Conservation (phyloP, 1,284 basidiomycete species). For the Ganoderma meredithae region DNA sequence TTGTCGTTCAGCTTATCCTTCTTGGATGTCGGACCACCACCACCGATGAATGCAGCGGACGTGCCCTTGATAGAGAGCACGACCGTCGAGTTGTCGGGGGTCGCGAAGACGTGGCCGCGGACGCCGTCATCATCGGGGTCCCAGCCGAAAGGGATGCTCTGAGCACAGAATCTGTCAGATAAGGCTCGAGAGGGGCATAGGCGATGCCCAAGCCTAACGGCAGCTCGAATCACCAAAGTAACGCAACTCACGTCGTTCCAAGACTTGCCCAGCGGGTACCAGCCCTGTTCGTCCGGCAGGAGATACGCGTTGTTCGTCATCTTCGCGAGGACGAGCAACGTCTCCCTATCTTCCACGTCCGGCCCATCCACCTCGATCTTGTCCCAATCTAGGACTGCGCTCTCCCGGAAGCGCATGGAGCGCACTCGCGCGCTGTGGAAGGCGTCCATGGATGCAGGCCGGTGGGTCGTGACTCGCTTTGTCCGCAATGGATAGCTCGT, state of each 20-base stretch:
- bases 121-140: constrained; percentile 88
- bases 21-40: constrained; percentile 85
- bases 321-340: constrained; percentile 87
- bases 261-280: constrained; percentile 77
- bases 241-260: constrained; percentile 68
- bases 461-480: constrained; percentile 49
- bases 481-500: constrained; percentile 48
- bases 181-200: not conserved
- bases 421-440: constrained; percentile 56
- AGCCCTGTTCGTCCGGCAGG: constrained; percentile 62
- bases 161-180: not conserved
- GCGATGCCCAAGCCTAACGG: not conserved
- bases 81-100: constrained; percentile 84
- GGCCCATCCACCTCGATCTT: constrained; percentile 67
- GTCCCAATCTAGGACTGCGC: constrained; percentile 61
- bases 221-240: not conserved
- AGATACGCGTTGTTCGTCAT: constrained; percentile 95
- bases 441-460: constrained; percentile 60
- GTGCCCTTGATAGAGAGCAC: constrained; percentile 96
- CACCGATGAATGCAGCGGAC: constrained; percentile 80
- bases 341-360: constrained; percentile 81
- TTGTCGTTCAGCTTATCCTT: constrained; percentile 98
- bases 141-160: constrained; percentile 94
- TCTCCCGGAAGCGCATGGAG: constrained; percentile 58
- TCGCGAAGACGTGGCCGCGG: constrained; percentile 91